Conservation (phyloP, 228 moss, liverwort and hornwort species). For the Sphagnum fallax region DNA sequence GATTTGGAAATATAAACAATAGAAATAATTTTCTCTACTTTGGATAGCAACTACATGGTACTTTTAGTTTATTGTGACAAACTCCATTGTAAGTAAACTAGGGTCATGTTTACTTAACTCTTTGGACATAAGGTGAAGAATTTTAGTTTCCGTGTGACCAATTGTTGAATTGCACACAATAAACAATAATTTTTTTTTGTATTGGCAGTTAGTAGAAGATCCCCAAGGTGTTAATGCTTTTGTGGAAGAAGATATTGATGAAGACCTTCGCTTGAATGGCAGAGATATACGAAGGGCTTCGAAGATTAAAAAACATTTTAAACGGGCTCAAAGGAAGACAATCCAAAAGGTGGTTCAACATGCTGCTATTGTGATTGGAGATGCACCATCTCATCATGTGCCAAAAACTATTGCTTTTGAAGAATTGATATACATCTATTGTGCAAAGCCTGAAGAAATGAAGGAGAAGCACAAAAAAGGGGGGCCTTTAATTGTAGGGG, state of each 20-base stretch:
- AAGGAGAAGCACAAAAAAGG: slow-evolving; percentile 56
- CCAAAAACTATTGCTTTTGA: slow-evolving; percentile 58
- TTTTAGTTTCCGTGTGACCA: too few species aligned
- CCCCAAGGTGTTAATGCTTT: slow-evolving; percentile 54
- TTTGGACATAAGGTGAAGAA: too few species aligned
- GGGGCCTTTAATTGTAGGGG: slow-evolving; percentile 59
- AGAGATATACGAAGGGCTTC: slow-evolving; percentile 5
- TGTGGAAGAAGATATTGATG: slow-evolving; percentile 33
- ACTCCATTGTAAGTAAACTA: too few species aligned
- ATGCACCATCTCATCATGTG: slow-evolving; percentile 13
- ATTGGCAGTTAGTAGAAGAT: slow-evolving; percentile 58
- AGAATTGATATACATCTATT: slow-evolving; percentile 74
- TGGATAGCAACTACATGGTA: too few species aligned
- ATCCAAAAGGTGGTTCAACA: slow-evolving; percentile 32
- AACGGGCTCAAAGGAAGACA: slow-evolving; percentile 27
- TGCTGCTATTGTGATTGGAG: slow-evolving; percentile 27
- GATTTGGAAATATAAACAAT: too few species aligned
- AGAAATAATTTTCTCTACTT: too few species aligned
- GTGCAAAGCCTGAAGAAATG: slow-evolving; percentile 89
- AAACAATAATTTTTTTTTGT: too few species aligned
- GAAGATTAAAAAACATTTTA: slow-evolving; percentile 24
- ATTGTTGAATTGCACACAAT: too few species aligned
- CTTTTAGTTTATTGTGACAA: too few species aligned
- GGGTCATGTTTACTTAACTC: too few species aligned
- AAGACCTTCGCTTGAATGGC: slow-evolving; percentile 17